Evolutionary conservation across 257 asterid species (phyloP), one percentile per base, ranked within the genome.

Genomic region (Leonotis leonurus): DNA sequence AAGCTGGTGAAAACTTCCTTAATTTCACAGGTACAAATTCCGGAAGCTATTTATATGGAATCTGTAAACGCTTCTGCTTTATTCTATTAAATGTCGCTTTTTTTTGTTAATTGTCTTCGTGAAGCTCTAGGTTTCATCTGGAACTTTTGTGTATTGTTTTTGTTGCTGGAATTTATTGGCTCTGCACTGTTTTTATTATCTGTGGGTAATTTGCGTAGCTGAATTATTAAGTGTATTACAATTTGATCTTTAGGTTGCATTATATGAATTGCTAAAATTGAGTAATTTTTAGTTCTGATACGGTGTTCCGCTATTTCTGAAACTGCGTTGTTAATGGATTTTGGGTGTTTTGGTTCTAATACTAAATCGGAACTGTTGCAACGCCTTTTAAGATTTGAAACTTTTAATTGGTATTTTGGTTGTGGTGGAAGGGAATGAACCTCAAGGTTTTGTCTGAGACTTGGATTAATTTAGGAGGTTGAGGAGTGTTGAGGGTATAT

Each of bases 11-110:
- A 33, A 50, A 5, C 53, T 16, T 13, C 63, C 53, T 56, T 20
- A 68, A 63, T 68, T 68, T 30, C 60, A 5, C 60, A 57, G 78
- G 79, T 74, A 58, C 24, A 22, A 45, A 49, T 68, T 73, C 25
- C 40, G 6, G 36, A 20, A 54, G 4, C 32, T 65, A 48, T 32
- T 36, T 58, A 12, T n/a, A 12, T 16, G 3, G 6, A 24, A 5
- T 22, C 53, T 35, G 35, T 17, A 14, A 33, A 43, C 10, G 2
- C 6, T 5, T 55, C 22, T 13, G 11, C n/a, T 25, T 50, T 51
- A 16, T 7, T n/a, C 7, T 50, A 40, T 17, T 6, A 12, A 1
- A 40, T 13, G 24, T 33, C 20, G 18, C 1, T 9, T 18, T 51
- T 40, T 24, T 2, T 16, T 4, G 3, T 56, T 33, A 33, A 36